Evolutionary conservation across 2,329 filamentous ascomycete species (phyloP).

Genomic region (Achaetomium macrosporum): DNA sequence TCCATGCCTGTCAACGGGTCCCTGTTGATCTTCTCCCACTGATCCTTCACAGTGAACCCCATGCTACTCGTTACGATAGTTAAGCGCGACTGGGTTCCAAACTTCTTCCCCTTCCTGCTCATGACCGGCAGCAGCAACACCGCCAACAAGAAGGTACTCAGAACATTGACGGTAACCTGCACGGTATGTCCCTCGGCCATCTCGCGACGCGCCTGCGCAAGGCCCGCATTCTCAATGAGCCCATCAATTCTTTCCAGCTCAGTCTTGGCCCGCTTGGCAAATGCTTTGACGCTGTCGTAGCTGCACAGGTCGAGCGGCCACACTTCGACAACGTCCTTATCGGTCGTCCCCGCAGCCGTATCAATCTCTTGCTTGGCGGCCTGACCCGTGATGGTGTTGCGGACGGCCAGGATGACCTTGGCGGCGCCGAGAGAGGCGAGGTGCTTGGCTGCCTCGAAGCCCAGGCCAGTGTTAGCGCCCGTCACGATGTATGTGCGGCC

Average conservation of each 20-base stretch:
- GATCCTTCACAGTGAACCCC: constrained; percentile 7
- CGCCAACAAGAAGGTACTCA: constrained; percentile 28
- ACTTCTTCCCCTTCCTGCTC: constrained; percentile 18
- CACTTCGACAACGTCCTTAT: constrained; percentile 23
- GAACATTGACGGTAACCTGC: constrained; percentile 28
- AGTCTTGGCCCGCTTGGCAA: constrained; percentile 30
- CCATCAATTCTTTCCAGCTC: constrained; percentile 13
- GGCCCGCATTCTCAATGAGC: constrained; percentile 12
- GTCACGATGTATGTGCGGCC: constrained; percentile 30
- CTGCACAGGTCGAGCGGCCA: constrained; percentile 37
- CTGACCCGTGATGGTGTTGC: constrained; percentile 31
- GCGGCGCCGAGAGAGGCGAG: constrained; percentile 32
- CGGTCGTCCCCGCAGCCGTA: constrained; percentile 15
- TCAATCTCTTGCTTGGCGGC: constrained; percentile 29
- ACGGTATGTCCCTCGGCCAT: constrained; percentile 11
- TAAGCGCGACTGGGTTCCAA: constrained; percentile 14
- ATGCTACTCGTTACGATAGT: constrained; percentile 20
- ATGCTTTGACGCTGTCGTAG: constrained; percentile 36
- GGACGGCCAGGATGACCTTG: constrained; percentile 37
- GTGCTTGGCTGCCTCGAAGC: constrained; percentile 36
- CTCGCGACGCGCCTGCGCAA: background rate
- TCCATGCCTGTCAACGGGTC: constrained; percentile 13
- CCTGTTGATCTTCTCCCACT: background rate
- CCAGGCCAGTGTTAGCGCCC: constrained; percentile 40
- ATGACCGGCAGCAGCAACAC: constrained; percentile 29